phyloP scores from a whole-genome alignment of 2,329 filamentous ascomycete genomes.

The Fusarium sp. region DNA sequence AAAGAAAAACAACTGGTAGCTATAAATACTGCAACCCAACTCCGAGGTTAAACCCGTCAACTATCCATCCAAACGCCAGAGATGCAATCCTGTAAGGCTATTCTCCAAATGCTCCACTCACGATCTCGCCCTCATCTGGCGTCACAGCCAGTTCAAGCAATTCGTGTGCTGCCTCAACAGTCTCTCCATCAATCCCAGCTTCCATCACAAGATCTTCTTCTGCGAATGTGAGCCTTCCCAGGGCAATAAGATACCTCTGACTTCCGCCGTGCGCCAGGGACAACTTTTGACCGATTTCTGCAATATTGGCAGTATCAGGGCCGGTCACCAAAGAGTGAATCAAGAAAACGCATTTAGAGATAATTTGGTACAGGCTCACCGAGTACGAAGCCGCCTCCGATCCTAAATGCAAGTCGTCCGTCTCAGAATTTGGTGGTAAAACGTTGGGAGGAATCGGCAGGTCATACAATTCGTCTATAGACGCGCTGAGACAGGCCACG shows the following conservation, averaged over 20 bases:
- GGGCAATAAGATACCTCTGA: constrained; percentile 83
- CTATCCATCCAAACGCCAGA: constrained; percentile 29
- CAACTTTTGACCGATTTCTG: constrained; percentile 78
- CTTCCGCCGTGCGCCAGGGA: constrained; percentile 75
- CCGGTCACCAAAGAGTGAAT: constrained; percentile 66
- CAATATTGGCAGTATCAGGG: constrained; percentile 57
- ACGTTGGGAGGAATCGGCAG: constrained; percentile 59
- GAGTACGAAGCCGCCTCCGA: constrained; percentile 37
- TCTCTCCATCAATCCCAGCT: constrained; percentile 79
- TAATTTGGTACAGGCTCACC: constrained; percentile 57
- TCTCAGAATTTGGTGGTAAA: constrained; percentile 44
- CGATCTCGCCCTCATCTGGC: constrained; percentile 71
- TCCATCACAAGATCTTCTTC: constrained; percentile 84
- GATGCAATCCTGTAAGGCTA: constrained; percentile 36
- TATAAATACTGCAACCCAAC: constrained; percentile 7
- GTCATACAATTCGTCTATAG: constrained; percentile 81
- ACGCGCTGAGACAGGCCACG: constrained; percentile 70
- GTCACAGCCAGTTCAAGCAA: constrained; percentile 85
- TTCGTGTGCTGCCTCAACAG: constrained; percentile 83
- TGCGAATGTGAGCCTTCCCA: constrained; percentile 87
- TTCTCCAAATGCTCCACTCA: constrained; percentile 57
- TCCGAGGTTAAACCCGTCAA: background rate
- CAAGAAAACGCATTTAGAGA: constrained; percentile 61
- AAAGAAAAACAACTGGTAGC: constrained; percentile 12
- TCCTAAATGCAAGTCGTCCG: background rate